Conservation (phyloP, 257 asterid genomes). For the Jaltomata sinuosa region DNA sequence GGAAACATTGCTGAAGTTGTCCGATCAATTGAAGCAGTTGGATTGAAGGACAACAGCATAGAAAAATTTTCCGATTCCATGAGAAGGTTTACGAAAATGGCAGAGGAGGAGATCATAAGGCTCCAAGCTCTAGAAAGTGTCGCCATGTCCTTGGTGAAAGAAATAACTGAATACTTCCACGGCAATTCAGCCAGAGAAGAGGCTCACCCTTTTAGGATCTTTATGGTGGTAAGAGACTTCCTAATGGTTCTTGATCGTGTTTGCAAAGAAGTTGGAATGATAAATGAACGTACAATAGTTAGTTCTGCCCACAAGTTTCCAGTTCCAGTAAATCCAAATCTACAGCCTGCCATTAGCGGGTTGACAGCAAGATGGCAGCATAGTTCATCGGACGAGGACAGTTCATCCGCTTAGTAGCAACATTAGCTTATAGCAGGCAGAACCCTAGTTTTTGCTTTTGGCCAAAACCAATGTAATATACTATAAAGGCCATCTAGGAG, state of each 20-base stretch:
- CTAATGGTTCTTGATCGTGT: constrained; percentile 70
- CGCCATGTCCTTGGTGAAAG: constrained; percentile 74
- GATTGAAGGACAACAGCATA: constrained; percentile 17
- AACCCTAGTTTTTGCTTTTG: constrained; percentile 6
- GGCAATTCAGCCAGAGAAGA: constrained; percentile 90
- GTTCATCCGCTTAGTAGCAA: constrained; percentile 15
- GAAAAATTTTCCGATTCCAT: constrained; percentile 39
- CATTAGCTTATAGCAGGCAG: not conserved
- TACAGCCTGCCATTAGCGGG: constrained; percentile 40
- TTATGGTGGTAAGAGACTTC: constrained; percentile 90
- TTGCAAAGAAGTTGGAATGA: constrained; percentile 86
- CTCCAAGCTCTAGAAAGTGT: constrained; percentile 84
- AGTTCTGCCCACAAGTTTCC: constrained; percentile 78
- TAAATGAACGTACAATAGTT: constrained; percentile 67
- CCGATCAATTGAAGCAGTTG: constrained; percentile 18
- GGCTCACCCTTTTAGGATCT: constrained; percentile 89
- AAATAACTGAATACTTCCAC: constrained; percentile 90
- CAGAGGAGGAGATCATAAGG: constrained; percentile 74
- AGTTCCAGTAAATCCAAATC: constrained; percentile 80
- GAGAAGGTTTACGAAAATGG: constrained; percentile 42
- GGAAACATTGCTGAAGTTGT: constrained; percentile 38
- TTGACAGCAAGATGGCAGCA: constrained; percentile 25
- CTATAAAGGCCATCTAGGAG: constrained; percentile 25
- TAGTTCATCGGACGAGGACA: constrained; percentile 46
- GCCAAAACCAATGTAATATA: constrained; percentile 18